A percentile compares a stretch with the other conserved stretches of the same genome.
Conservation (phyloP, 202 grass and related monocot genomes). For the Saccharum hybrid region DNA sequence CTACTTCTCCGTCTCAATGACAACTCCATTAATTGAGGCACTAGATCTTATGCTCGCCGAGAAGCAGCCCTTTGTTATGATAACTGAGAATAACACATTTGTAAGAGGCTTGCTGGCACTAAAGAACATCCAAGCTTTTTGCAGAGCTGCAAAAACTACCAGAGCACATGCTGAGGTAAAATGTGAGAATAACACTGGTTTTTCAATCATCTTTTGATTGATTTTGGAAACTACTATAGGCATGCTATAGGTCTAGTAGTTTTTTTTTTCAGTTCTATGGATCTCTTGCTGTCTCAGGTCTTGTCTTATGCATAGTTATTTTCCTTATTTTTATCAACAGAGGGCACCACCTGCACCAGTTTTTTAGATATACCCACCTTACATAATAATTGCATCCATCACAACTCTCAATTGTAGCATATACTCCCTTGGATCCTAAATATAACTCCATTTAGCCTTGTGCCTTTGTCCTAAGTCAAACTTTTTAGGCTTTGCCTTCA, state of each 20-base stretch:
- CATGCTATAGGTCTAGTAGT: not conserved
- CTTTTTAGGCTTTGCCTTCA: not conserved
- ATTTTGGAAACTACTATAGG: not conserved
- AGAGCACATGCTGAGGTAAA: slow-evolving; percentile 53
- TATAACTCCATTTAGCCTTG: not conserved
- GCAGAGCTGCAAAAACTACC: slow-evolving; percentile 48
- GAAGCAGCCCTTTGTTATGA: slow-evolving; percentile 71
- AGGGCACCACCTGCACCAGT: not conserved
- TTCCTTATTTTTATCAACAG: not conserved
- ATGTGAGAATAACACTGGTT: slow-evolving; percentile 34
- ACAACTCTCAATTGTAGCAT: slow-evolving; percentile 18
- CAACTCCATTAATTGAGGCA: slow-evolving; percentile 59
- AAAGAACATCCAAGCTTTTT: slow-evolving; percentile 70
- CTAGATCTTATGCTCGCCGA: slow-evolving; percentile 75
- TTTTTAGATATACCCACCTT: slow-evolving; percentile 19
- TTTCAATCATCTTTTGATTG: not conserved
- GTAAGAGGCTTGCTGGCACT: slow-evolving; percentile 67
- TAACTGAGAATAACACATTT: slow-evolving; percentile 47
- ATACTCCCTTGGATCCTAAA: not conserved
- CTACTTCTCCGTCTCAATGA: slow-evolving; percentile 62
- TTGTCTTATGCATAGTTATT: slow-evolving; percentile 13
- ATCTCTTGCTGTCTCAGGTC: slow-evolving; percentile 1
- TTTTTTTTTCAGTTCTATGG: slow-evolving; percentile 30
- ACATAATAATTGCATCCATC: not conserved
- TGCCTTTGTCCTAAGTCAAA: not conserved